Conservation (phyloP, 257 asterid genomes). For the Marsdenia floribunda region DNA sequence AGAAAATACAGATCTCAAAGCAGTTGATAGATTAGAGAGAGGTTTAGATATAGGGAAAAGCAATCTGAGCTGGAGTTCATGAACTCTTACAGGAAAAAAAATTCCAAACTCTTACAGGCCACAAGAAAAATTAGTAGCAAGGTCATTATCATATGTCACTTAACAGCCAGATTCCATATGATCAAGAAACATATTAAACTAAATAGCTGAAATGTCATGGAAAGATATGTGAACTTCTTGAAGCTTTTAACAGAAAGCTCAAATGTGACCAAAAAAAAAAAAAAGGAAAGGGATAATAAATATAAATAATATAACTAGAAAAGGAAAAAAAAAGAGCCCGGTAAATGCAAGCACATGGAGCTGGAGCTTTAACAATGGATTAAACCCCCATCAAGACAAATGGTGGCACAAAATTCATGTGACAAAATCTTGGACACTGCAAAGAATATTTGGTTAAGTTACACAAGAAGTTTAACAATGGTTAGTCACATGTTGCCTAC, state of each 20-base stretch:
- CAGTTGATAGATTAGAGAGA: not conserved
- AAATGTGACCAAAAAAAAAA: not conserved
- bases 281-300: not conserved
- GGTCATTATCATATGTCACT: not conserved
- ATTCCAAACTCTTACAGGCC: not conserved
- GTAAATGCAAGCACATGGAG: not conserved
- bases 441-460: not conserved
- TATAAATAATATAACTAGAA: too few relatives aligned
- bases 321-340: too few relatives aligned
- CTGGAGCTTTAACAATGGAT: not conserved
- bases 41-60: not conserved
- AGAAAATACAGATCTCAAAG: not conserved
- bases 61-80: not conserved
- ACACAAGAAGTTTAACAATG: conserved; percentile 8
- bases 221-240: not conserved
- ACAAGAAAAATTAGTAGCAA: not conserved
- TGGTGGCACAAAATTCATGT: not conserved
- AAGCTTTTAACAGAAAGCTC: not conserved
- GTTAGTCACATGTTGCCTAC: conserved; percentile 41
- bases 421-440: not conserved
- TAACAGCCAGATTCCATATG: not conserved
- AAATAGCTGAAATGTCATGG: not conserved
- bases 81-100: not conserved
- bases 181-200: not conserved
- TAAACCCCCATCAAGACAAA: not conserved